Evolutionary conservation across 2,329 filamentous ascomycete genomes (phyloP).

Genomic region (Neofusicoccum parvum): DNA sequence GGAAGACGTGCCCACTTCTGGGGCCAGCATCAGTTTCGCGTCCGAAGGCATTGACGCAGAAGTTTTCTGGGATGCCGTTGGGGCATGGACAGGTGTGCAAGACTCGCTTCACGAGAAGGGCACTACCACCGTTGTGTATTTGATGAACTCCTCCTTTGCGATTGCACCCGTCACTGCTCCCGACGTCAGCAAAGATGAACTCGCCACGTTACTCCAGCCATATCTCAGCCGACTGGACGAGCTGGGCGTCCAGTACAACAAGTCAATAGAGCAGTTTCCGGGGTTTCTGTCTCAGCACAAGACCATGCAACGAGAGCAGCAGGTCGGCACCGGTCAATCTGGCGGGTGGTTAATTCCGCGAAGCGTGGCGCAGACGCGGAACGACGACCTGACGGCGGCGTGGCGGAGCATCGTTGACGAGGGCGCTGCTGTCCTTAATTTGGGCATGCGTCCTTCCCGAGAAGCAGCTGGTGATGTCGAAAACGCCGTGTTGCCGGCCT

Average conservation of each 20-base stretch:
- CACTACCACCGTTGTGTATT: conserved; percentile 29
- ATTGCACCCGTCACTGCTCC: not conserved
- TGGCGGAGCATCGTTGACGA: not conserved
- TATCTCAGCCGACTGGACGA: conserved; percentile 29
- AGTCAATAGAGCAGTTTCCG: not conserved
- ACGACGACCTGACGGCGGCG: conserved; percentile 28
- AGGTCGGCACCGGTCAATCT: conserved; percentile 31
- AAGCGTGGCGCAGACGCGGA: conserved; percentile 7
- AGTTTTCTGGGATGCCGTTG: not conserved
- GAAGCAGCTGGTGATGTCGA: conserved; percentile 16
- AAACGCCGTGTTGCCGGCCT: conserved; percentile 1
- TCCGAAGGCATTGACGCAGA: not conserved
- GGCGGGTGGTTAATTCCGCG: conserved; percentile 26
- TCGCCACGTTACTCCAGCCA: conserved; percentile 23
- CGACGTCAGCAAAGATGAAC: not conserved
- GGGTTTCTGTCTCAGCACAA: not conserved
- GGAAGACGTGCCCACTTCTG: conserved; percentile 27
- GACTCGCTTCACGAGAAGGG: not conserved
- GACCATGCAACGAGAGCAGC: conserved; percentile 20
- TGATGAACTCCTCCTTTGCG: conserved; percentile 22
- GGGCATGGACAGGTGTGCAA: not conserved
- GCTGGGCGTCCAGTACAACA: not conserved
- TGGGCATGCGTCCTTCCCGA: conserved; percentile 25
- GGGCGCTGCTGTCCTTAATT: conserved; percentile 1
- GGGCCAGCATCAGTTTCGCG: conserved; percentile 28